Evolutionary conservation across 2,329 filamentous ascomycete genomes (phyloP).

Genomic region (Metarhizium brunneum): DNA sequence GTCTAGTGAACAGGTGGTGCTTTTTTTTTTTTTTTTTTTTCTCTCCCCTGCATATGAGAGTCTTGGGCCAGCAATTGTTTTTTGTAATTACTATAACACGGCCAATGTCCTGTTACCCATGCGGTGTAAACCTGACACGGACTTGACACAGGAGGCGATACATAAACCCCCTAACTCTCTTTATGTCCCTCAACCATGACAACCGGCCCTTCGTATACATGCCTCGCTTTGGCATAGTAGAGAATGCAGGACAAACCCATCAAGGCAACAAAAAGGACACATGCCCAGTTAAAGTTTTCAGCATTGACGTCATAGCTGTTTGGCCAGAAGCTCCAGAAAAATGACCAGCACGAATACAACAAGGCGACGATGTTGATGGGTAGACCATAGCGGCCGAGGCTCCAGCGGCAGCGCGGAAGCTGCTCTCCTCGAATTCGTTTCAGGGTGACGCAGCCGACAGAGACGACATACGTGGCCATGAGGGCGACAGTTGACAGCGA

Average conservation of each 20-base stretch:
- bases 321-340: constrained; percentile 11
- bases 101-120: neutral
- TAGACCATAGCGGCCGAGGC: constrained; percentile 27
- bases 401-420: constrained; percentile 26
- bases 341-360: constrained; percentile 13
- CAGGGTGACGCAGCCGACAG: constrained; percentile 22
- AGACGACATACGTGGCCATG: constrained; percentile 23
- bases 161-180: neutral
- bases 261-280: constrained; percentile 5
- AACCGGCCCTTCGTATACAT: constrained; percentile 6
- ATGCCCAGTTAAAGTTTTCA: constrained; percentile 8
- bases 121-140: neutral
- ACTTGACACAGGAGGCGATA: neutral
- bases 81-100: no score
- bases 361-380: constrained; percentile 24
- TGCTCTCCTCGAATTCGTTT: constrained; percentile 22
- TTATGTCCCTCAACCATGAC: constrained; percentile 7
- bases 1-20: no score
- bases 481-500: constrained; percentile 22
- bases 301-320: constrained; percentile 4
- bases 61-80: no score
- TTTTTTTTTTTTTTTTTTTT: no score
- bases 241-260: constrained; percentile 4
- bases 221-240: constrained; percentile 4
- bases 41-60: no score